Evolutionary conservation across 202 grass and related monocot species (phyloP).

Genomic region (Carex arenaria): DNA sequence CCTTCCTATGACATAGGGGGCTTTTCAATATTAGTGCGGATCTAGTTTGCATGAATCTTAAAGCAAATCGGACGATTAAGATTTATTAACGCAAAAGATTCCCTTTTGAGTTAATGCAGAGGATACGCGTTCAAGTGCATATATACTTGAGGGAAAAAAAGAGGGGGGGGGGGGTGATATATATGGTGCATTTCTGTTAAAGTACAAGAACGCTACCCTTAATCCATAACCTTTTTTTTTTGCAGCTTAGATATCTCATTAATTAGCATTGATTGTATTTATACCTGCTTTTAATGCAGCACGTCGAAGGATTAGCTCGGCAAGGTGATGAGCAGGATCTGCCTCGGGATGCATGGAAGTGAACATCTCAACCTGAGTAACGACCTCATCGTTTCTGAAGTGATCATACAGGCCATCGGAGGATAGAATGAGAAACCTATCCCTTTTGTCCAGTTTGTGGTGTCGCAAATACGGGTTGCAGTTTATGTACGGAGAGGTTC

Average conservation of each 20-base stretch:
- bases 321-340: slow-evolving; percentile 72
- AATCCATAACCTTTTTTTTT: background rate
- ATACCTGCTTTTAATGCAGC: slow-evolving; percentile 68
- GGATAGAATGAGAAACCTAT: slow-evolving; percentile 74
- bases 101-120: too few species aligned
- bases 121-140: too few species aligned
- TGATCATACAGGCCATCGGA: slow-evolving; percentile 89
- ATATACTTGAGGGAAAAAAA: too few species aligned
- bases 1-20: too few species aligned
- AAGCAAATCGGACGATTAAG: too few species aligned
- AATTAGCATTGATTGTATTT: background rate
- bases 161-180: too few species aligned
- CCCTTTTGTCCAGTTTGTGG: slow-evolving; percentile 24
- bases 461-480: slow-evolving; percentile 56
- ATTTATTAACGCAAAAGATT: too few species aligned
- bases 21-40: too few species aligned
- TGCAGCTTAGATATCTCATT: background rate
- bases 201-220: too few species aligned
- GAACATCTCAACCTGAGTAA: slow-evolving; percentile 51
- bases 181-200: too few species aligned
- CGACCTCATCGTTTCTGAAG: slow-evolving; percentile 71
- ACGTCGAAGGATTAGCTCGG: slow-evolving; percentile 54
- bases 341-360: slow-evolving; percentile 43
- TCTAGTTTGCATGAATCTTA: too few species aligned
- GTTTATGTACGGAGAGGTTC: slow-evolving; percentile 50